A percentile compares a stretch with the other conserved stretches of the same genome.
These are phyloP conservation scores for Spergularia azorica DNA, from an alignment of 179 eudicot genomes.

Conservation along the genomic window DNA sequence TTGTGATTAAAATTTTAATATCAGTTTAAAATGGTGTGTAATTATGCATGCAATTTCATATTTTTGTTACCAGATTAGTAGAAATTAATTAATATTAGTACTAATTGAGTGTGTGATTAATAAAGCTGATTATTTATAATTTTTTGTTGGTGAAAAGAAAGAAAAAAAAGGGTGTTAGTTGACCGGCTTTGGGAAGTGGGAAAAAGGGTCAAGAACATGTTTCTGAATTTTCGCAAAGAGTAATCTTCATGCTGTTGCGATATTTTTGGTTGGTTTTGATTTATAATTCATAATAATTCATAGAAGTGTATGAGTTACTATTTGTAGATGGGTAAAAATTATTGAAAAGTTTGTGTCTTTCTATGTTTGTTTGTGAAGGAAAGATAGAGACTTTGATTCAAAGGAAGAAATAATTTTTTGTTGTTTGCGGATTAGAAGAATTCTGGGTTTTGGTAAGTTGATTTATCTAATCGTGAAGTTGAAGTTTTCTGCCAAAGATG, in stretches of 20 bases:
- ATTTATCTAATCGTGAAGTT: not conserved
- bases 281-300: not conserved
- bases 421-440: not conserved
- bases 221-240: slow-evolving; percentile 20
- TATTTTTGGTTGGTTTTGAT: slow-evolving; percentile 12
- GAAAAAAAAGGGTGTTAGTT: slow-evolving; percentile 10
- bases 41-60: slow-evolving; percentile 14
- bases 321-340: not conserved
- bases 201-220: slow-evolving; percentile 23
- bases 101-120: not conserved
- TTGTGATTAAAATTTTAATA: no score
- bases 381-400: not conserved
- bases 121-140: not conserved
- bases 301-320: not conserved
- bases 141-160: not conserved
- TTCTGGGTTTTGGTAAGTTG: not conserved
- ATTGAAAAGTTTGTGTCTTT: not conserved
- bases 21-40: not conserved
- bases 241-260: slow-evolving; percentile 10
- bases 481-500: slow-evolving; percentile 2
- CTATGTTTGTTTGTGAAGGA: slow-evolving; percentile 7
- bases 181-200: slow-evolving; percentile 20
- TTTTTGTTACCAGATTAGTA: no score
- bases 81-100: not conserved
- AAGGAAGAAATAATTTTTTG: not conserved